Evolutionary conservation across 2,329 filamentous ascomycete genomes (phyloP).

Genomic region (Paraphaeosphaeria sporulosa): DNA sequence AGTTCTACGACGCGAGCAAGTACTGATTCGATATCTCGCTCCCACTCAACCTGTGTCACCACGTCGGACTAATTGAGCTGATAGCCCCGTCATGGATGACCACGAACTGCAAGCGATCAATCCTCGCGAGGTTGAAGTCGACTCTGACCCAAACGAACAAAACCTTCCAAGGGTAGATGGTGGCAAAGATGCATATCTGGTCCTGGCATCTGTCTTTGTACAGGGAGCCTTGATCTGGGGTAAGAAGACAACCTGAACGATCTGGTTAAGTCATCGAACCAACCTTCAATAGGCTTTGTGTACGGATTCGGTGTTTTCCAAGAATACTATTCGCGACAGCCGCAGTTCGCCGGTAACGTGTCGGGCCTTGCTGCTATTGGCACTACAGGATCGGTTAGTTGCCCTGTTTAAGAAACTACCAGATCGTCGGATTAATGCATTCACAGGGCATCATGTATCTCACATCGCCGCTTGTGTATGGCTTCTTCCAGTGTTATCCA

Average conservation of each 20-base stretch:
- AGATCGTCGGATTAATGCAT: neutral
- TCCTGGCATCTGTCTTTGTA: slow-evolving; percentile 2
- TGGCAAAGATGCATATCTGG: neutral
- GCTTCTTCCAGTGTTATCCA: slow-evolving; percentile 3
- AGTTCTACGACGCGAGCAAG: neutral
- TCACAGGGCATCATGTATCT: slow-evolving; percentile 6
- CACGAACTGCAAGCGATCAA: slow-evolving; percentile 9
- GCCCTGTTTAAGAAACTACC: neutral
- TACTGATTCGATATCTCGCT: too few relatives aligned
- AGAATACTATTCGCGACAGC: slow-evolving; percentile 11
- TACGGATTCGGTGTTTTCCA: slow-evolving; percentile 11
- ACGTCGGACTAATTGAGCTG: neutral
- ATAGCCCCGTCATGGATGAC: slow-evolving; percentile 1
- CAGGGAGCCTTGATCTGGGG: slow-evolving; percentile 9
- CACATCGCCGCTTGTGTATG: slow-evolving; percentile 3
- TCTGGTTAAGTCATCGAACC: neutral
- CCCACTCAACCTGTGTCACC: too few relatives aligned
- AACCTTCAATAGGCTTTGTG: slow-evolving; percentile 1
- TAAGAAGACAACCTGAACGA: neutral
- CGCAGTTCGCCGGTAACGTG: slow-evolving; percentile 4
- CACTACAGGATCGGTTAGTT: neutral
- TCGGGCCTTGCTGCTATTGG: slow-evolving; percentile 7
- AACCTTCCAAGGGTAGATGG: slow-evolving; percentile 1
- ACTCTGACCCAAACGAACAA: neutral
- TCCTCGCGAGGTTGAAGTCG: neutral